phyloP scores from a whole-genome alignment of 768 basidiomycete genomes.

The Fistulinella prunicolor region DNA sequence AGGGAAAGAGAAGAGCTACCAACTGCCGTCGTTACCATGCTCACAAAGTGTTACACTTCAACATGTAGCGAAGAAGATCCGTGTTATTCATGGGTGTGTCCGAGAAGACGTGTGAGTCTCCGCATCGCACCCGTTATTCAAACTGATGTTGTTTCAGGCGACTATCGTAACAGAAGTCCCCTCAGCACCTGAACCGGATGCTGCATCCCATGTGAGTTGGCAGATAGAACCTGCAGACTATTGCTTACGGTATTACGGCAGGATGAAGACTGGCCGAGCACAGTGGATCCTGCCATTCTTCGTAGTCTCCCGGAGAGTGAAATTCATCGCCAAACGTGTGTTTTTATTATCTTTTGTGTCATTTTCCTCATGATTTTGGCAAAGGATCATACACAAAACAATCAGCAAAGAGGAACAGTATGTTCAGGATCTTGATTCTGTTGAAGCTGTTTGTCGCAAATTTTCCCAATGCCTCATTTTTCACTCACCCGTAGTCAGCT shows the following conservation, averaged over 20 bases:
- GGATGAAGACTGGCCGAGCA: slow-evolving; percentile 50
- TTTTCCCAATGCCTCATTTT: slow-evolving; percentile 33
- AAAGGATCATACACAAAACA: slow-evolving; percentile 76
- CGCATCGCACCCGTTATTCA: neutral
- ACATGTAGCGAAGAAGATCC: slow-evolving; percentile 76
- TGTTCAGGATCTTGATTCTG: slow-evolving; percentile 77
- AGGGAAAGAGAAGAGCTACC: slow-evolving; percentile 72
- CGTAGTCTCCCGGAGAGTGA: slow-evolving; percentile 69
- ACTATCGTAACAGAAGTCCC: slow-evolving; percentile 21
- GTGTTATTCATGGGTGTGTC: slow-evolving; percentile 85
- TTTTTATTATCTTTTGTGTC: neutral
- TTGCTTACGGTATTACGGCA: slow-evolving; percentile 14
- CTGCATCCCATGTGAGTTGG: slow-evolving; percentile 29
- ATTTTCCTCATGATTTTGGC: neutral
- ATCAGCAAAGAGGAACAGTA: slow-evolving; percentile 90
- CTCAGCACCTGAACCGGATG: slow-evolving; percentile 27
- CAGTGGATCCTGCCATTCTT: slow-evolving; percentile 48
- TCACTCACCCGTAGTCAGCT: slow-evolving; percentile 32
- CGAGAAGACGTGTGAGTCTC: slow-evolving; percentile 52
- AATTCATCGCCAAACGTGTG: slow-evolving; percentile 73
- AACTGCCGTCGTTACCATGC: slow-evolving; percentile 84
- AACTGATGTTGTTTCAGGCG: slow-evolving; percentile 23
- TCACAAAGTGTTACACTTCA: slow-evolving; percentile 89
- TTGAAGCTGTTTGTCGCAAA: slow-evolving; percentile 57
- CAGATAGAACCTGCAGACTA: slow-evolving; percentile 22